These are phyloP conservation scores for Rasamsonia emersonii DNA, from an alignment of 2,329 filamentous ascomycete genomes.

Conservation along the genomic window DNA sequence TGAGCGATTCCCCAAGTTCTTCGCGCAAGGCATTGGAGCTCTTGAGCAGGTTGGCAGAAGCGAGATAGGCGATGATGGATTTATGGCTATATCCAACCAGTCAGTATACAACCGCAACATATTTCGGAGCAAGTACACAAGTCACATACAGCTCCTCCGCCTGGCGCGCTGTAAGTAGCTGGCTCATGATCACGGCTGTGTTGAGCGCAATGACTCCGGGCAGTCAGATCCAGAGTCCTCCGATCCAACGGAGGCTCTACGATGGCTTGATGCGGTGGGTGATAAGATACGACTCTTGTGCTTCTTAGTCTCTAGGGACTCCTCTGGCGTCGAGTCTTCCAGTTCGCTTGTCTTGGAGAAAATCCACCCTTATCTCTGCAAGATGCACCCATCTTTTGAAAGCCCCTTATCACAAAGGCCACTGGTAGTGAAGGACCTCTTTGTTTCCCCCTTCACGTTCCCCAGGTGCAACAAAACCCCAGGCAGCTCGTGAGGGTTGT, in stretches of 20 bases:
- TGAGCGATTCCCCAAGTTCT: slow-evolving; percentile 60
- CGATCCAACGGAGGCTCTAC: background rate
- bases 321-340: no score
- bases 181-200: slow-evolving; percentile 66
- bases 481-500: no score
- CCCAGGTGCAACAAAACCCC: no score
- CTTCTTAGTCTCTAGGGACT: slow-evolving; percentile 1
- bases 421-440: background rate
- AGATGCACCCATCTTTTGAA: background rate
- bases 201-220: slow-evolving; percentile 3
- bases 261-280: background rate
- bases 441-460: no score
- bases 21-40: slow-evolving; percentile 64
- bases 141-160: slow-evolving; percentile 74
- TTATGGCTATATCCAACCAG: slow-evolving; percentile 59
- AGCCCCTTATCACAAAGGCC: background rate
- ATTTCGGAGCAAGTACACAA: background rate
- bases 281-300: background rate
- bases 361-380: no score
- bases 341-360: no score
- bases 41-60: slow-evolving; percentile 61
- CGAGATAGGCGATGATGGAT: slow-evolving; percentile 82
- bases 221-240: slow-evolving; percentile 2
- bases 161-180: slow-evolving; percentile 68
- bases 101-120: slow-evolving; percentile 2